Evolutionary conservation across 164 flowering plant genomes (phyloP), one percentile per base, ranked within the genome.

Genomic region (Umbilicus rupestris): DNA sequence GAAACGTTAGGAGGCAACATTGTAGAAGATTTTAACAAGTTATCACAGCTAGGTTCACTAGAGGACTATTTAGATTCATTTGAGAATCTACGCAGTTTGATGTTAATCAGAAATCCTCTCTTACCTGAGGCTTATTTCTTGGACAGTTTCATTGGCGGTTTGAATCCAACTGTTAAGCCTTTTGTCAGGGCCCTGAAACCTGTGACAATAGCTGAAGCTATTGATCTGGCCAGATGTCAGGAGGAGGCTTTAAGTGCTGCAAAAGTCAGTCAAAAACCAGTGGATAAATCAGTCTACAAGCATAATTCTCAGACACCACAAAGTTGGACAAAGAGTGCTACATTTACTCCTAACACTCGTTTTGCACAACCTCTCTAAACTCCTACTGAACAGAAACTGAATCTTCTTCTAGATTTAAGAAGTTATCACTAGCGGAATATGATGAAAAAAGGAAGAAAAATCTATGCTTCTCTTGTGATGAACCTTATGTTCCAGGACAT

Each of bases 111-210:
- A 5, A 59, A 22, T 59, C 63, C 16, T 22, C 6, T 59, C 6
- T 59, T 59, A n/a, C n/a, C n/a, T n/a, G n/a, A n/a, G n/a, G n/a
- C n/a, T n/a, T n/a, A n/a, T n/a, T n/a, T n/a, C n/a, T 22, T 59
- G 15, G 63, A 59, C 12, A 59, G 63, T 28, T 59, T 59, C 15
- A 59, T 59, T 59, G 63, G 31, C 5, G 33, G 63, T 59, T 26
- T 5, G 26, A 59, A 59, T 24, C 29, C 31, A 2, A 7, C 63
- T 22, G 31, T 59, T 28, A 59, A 59, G 20, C 31, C 63, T 15
- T 59, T 59, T 28, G 63, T 59, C 15, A 59, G 63, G 20, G 63
- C 63, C 14, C 31, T 59, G 6, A 59, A 59, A 59, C 31, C 29
- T 12, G 14, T 14, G 4, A 22, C 63, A 16, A 22, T 59, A 3